Base-by-base conservation (phyloP, 2,329 filamentous ascomycete genomes). In the Emmonsiellopsis sp. region DNA sequence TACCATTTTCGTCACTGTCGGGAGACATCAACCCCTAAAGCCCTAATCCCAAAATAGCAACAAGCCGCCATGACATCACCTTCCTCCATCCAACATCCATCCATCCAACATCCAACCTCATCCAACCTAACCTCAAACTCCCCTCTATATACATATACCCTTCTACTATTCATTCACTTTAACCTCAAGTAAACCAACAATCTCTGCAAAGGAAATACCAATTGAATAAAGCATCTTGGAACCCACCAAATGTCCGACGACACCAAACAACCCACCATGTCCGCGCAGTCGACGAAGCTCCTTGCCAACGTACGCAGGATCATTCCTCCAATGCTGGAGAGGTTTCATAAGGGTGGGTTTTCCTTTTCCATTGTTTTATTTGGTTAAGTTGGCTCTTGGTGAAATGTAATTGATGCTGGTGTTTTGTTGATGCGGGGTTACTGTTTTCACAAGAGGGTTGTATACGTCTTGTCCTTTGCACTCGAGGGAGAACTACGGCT, bases 321-420 rank as follows among this genome's bases (percentile, higher is more conserved):
- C 76, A 82, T 98, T 55, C 93, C 93, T 59, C 93, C 93, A 9
- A 89, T 98, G 89, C 80, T 96, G 52, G 88, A 93, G 67, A 88
- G 82, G 66, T 97, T 97, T 68, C 93, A 97, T 73, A 98, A 98
- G 79, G 93, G 92, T 89, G 67, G 47, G 73, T 60, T 10, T 53
- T n/a, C n/a, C 50, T 43, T 20, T 53, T 9, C n/a, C 20, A 10
- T 32, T 20, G 10, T 38, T 8, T 44, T 26, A 11, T 46, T 38
- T 40, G 43, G 7, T 6, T 10, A 8, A 34, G 34, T 8, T 43
- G 11, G 48, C 56, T 53, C 41, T 9, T 4, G 5, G 20, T 26
- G 20, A 26, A 26, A 5, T 26, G 3, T 26, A 26, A 26, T 26
- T 1, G 20, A 26, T 5, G 20, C 20, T 26, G 20, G 20, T n/a